Conservation (phyloP, 305 asterid species). For the Fraxinus sp. region DNA sequence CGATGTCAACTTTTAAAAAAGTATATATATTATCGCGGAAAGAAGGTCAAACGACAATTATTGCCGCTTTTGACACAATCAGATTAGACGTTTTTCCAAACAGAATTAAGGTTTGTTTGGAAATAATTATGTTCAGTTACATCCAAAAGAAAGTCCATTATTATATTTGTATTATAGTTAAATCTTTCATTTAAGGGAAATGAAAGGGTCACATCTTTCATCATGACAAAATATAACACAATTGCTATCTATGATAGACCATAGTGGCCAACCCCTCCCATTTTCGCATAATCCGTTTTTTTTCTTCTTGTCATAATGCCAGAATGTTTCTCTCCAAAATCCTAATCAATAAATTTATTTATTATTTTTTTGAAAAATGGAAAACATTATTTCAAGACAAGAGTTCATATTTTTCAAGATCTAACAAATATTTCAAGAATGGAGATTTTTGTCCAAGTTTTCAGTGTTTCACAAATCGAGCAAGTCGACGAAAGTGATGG, state of each 20-base stretch:
- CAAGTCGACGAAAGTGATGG: not conserved
- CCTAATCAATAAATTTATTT: not conserved
- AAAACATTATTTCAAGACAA: not conserved
- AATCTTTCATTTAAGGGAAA: not conserved
- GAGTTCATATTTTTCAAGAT: not conserved
- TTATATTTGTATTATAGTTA: not conserved
- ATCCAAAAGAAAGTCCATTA: not conserved
- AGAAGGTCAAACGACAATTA: not conserved
- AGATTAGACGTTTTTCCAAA: not conserved
- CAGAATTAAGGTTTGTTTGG: not conserved
- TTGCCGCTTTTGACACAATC: not conserved
- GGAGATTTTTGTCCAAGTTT: not conserved
- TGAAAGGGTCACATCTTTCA: not conserved
- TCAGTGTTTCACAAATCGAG: not conserved
- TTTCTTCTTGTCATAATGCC: not conserved
- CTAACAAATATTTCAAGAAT: not conserved
- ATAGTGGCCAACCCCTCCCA: not conserved
- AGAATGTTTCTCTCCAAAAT: not conserved
- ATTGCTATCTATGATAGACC: not conserved
- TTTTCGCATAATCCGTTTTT: not conserved
- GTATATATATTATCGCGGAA: too few species aligned
- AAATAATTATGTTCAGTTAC: not conserved
- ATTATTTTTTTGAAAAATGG: not conserved
- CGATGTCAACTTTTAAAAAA: not conserved
- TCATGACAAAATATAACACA: not conserved